These are phyloP conservation scores for Sergeia podlipaevii DNA, from an alignment of 208 protist species.

Conservation along the genomic window DNA sequence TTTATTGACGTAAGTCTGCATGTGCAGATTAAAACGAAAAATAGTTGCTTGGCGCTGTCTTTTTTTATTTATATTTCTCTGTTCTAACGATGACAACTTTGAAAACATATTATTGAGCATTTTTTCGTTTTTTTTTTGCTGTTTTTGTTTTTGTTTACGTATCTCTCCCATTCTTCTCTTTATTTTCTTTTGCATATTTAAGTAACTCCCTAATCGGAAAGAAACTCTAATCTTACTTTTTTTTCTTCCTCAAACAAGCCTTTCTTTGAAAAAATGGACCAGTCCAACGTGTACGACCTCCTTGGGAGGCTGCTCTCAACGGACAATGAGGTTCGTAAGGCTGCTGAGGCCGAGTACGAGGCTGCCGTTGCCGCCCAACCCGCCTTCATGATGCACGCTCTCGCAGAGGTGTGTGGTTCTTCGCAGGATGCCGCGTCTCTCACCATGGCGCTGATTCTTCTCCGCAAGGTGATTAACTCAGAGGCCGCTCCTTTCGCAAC, in stretches of 20 bases:
- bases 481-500: conserved; percentile 42
- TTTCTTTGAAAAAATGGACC: conserved; percentile 29
- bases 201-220: not conserved
- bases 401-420: conserved; percentile 51
- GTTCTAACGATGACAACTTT: conserved; percentile 8
- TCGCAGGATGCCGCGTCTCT: conserved; percentile 30
- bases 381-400: conserved; percentile 52
- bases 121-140: conserved; percentile 25
- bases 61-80: conserved; percentile 8
- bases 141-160: conserved; percentile 16
- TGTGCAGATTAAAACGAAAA: not conserved
- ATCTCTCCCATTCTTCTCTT: too few species aligned
- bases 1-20: too few species aligned
- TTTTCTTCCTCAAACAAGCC: not conserved
- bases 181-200: conserved; percentile 5
- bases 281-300: conserved; percentile 36
- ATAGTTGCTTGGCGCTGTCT: not conserved
- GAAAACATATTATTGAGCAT: conserved; percentile 1
- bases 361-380: conserved; percentile 27
- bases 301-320: conserved; percentile 42
- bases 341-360: conserved; percentile 73
- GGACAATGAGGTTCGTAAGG: conserved; percentile 66
- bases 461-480: conserved; percentile 69
- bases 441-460: conserved; percentile 62
- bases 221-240: conserved; percentile 4